Base-by-base conservation (phyloP, 2,329 filamentous ascomycete species). In the Aspergillus fumigatiaffinis region DNA sequence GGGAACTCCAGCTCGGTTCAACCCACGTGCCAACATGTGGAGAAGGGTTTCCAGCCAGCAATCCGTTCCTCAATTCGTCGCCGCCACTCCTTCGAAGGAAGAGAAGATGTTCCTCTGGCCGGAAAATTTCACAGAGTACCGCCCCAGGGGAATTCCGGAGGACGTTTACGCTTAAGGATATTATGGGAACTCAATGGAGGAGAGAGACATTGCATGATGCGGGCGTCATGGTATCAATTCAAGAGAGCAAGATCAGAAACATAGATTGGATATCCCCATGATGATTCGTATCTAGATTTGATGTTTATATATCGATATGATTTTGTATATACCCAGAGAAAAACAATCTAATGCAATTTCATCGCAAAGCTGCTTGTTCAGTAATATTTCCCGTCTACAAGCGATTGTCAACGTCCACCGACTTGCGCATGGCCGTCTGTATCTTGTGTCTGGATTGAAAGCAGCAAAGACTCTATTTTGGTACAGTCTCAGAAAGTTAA, bases 11-110 rank as follows among this genome's bases (percentile, higher is more conserved):
- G 79, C 76, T 8, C 77, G 80, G 62, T 89, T 87, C 76, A 89
- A 89, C 73, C 86, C 86, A 7, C 79, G 86, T 47, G 87, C 85
- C 28, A 88, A 88, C 70, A 78, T 88, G 76, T 88, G 87, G 87
- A 77, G 87, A 53, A 78, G 85, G 28, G 80, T 84, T 47, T 84
- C 81, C 35, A 86, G 83, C 74, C 82, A 81, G 74, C 79, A 76
- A 47, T 79, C 81, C 41, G 81, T 81, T 48, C 81, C 82, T 3
- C 67, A 76, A 20, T 79, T 82, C 51, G 74, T 81, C 17, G 77
- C 78, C 50, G 75, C 79, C 54, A 82, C 80, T 2, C 84, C 84
- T 1, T 73, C 74, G 1, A 77, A 76, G 26, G 84, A 87, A 65
- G 84, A 87, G 70, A 84, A 82, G 74, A 82, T 84, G 75, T 83